Base-by-base conservation (phyloP, 2,329 filamentous ascomycete genomes). In the Exophiala spinifera region DNA sequence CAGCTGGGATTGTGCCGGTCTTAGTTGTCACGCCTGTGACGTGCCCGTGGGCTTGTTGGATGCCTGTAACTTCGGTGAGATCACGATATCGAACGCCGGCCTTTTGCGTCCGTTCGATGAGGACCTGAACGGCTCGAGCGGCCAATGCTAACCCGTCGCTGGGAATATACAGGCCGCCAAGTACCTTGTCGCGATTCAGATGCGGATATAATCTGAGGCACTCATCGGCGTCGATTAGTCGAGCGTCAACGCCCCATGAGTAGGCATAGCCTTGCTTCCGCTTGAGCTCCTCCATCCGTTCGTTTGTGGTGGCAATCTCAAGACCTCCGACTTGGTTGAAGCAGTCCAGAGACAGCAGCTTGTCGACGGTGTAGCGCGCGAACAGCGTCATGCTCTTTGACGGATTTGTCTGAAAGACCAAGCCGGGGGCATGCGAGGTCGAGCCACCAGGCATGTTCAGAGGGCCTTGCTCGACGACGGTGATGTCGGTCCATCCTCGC, bases 401-500 rank as follows among this genome's bases (percentile, higher is more conserved):
- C 3, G 60, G 53, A 45, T 61, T 85, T 6, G 80, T 85, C 64
- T 86, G 82, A 62, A 84, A 86, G 0, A 86, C 82, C 2, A 86
- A 74, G 0, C 83, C 83, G 0, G 83, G 83, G 3, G 83, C 83
- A 59, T 86, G 83, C 5, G 82, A 85, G 5, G 83, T 85, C 23
- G 83, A 86, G 42, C 83, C 83, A 21, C 83, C 83, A 0, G 83
- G 83, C 76, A 85, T 79, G 54, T 74, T 70, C 59, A 86, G 66
- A 2, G 83, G 83, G 0, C 83, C 83, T 66, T 86, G 83, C 60
- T 86, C 83, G 58, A 86, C 70, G 46, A 86, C 82, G 15, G 82
- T 85, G 66, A 86, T 82, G 66, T 85, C 69, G 50, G 66, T 77
- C 82, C 83, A 86, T 72, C 83, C 83, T 63, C 81, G 77, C 20